A percentile compares a stretch with the other conserved stretches of the same genome.
Evolutionary conservation across 148 eudicot genomes (phyloP).

Genomic region (Selenicereus undatus): DNA sequence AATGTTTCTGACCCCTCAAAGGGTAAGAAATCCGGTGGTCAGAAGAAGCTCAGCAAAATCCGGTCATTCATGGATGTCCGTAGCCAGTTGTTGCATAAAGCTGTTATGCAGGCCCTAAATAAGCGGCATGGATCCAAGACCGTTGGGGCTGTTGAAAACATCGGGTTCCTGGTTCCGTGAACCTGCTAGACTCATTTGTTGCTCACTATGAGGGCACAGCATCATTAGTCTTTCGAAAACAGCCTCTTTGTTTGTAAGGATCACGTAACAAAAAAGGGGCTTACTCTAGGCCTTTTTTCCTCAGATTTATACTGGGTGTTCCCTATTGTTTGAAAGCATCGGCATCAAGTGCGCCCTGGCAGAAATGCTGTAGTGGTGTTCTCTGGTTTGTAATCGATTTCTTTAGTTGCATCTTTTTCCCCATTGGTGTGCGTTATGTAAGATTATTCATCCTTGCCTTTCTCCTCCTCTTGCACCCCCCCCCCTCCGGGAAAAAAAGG

Average conservation of each 20-base stretch:
- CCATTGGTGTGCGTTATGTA: no score
- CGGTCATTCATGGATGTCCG: constrained; percentile 59
- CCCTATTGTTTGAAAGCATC: not conserved
- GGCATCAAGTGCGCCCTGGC: not conserved
- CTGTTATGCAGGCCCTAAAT: constrained; percentile 52
- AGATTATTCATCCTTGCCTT: no score
- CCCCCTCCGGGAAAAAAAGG: no score
- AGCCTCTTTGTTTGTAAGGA: not conserved
- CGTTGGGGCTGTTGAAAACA: constrained; percentile 61
- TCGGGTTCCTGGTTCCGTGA: constrained; percentile 48
- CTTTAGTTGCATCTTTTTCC: no score
- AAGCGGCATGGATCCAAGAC: constrained; percentile 58
- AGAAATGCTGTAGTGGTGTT: not conserved
- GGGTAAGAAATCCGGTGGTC: constrained; percentile 19
- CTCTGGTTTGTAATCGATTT: no score
- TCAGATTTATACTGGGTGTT: not conserved
- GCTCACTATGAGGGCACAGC: not conserved
- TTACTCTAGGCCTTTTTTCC: not conserved
- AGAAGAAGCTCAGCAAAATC: constrained; percentile 34
- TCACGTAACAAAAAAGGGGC: not conserved
- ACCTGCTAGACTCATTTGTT: not conserved
- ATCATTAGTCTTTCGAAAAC: not conserved
- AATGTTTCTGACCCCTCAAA: constrained; percentile 1
- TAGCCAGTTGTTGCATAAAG: constrained; percentile 64
- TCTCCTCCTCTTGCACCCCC: no score